phyloP scores from a whole-genome alignment of 257 asterid genomes.

The Nicotiana attenuata region DNA sequence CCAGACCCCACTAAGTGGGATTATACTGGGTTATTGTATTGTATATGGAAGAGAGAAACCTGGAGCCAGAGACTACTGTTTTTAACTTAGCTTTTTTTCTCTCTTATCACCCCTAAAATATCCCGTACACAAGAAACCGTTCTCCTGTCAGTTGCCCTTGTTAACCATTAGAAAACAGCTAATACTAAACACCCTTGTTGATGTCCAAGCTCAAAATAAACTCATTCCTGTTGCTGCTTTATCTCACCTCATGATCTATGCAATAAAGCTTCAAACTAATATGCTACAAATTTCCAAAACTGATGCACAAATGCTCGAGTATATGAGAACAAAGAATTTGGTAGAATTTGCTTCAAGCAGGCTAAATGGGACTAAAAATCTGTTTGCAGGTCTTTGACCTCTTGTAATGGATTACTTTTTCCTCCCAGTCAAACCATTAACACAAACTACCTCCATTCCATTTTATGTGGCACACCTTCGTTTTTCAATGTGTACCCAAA shows the following conservation, averaged over 20 bases:
- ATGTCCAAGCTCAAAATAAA: neutral
- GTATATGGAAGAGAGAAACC: too few species aligned
- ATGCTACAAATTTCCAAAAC: neutral
- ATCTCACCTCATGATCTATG: neutral
- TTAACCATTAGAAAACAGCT: neutral
- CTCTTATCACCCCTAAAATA: too few species aligned
- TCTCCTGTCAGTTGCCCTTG: neutral
- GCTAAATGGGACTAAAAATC: neutral
- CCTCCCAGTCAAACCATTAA: neutral
- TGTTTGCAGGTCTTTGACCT: neutral
- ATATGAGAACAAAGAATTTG: neutral
- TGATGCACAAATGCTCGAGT: neutral
- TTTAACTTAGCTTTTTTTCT: too few species aligned
- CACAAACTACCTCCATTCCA: neutral
- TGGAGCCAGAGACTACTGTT: too few species aligned
- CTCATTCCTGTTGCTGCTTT: neutral
- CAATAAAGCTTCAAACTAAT: neutral
- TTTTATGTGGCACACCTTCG: neutral
- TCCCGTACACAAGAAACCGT: neutral
- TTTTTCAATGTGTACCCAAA: neutral
- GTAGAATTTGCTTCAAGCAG: neutral
- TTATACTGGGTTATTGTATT: too few species aligned
- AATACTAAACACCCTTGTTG: neutral
- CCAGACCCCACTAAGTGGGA: too few species aligned
- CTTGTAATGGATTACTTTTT: neutral